phyloP scores from a whole-genome alignment of 345 rosid species.

The Syzygium aromaticum region DNA sequence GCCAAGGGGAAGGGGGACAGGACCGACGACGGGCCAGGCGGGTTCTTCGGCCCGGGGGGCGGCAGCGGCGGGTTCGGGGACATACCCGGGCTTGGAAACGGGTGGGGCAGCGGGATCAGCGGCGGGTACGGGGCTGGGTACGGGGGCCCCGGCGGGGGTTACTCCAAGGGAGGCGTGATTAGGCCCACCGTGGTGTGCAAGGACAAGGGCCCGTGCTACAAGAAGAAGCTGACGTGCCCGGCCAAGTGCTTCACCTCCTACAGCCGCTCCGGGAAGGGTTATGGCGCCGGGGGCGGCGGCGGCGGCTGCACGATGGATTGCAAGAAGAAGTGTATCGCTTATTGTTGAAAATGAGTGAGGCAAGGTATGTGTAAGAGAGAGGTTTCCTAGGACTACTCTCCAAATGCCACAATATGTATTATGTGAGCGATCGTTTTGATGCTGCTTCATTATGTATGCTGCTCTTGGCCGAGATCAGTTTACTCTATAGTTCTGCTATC shows the following conservation, averaged over 20 bases:
- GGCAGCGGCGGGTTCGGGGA: not conserved
- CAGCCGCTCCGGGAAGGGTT: slow-evolving; percentile 88
- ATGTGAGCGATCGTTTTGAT: not conserved
- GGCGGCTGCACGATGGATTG: slow-evolving; percentile 97
- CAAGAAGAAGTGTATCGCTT: slow-evolving; percentile 89
- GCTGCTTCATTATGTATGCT: not conserved
- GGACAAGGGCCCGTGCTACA: slow-evolving; percentile 71
- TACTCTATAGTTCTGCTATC: not conserved
- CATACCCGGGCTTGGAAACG: slow-evolving; percentile 6
- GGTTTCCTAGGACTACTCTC: not conserved
- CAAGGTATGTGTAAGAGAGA: not conserved
- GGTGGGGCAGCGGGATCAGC: not conserved
- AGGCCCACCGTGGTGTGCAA: slow-evolving; percentile 65
- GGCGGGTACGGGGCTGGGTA: slow-evolving; percentile 14
- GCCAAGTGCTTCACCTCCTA: slow-evolving; percentile 87
- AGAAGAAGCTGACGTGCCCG: slow-evolving; percentile 84
- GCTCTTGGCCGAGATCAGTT: not conserved
- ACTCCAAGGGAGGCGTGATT: slow-evolving; percentile 44
- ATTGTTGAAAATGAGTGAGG: slow-evolving; percentile 29
- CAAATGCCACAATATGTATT: not conserved
- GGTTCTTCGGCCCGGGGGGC: not conserved
- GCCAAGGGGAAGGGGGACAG: not conserved
- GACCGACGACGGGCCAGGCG: not conserved
- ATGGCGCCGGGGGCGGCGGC: slow-evolving; percentile 88
- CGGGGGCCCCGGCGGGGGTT: slow-evolving; percentile 42